A percentile compares a stretch with the other conserved stretches of the same genome.
These are phyloP conservation scores for Calonectria montana DNA, from an alignment of 2,329 filamentous ascomycete genomes.

Conservation along the genomic window DNA sequence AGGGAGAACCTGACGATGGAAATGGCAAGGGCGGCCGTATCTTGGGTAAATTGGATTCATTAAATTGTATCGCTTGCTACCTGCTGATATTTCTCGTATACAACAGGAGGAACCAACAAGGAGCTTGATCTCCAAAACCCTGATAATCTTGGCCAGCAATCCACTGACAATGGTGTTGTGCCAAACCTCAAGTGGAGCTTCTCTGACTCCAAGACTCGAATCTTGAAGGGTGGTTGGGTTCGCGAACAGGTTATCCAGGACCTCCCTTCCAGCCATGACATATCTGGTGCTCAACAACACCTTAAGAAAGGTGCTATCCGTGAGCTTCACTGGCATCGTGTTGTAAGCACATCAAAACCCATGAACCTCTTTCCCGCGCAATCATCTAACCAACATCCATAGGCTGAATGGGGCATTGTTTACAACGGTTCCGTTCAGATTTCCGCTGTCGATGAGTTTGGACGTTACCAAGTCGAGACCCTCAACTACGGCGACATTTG, in stretches of 20 bases:
- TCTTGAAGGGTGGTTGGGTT: slow-evolving; percentile 74
- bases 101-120: slow-evolving; percentile 73
- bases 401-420: slow-evolving; percentile 76
- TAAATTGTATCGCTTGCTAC: not conserved
- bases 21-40: slow-evolving; percentile 69
- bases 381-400: not conserved
- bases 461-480: slow-evolving; percentile 64
- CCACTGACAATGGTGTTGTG: slow-evolving; percentile 72
- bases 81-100: not conserved
- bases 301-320: slow-evolving; percentile 73
- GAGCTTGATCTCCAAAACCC: slow-evolving; percentile 72
- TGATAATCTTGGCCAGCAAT: slow-evolving; percentile 69
- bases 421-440: slow-evolving; percentile 68
- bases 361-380: not conserved
- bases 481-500: slow-evolving; percentile 73
- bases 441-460: slow-evolving; percentile 72
- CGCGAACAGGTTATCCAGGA: slow-evolving; percentile 76
- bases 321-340: slow-evolving; percentile 75
- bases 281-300: slow-evolving; percentile 76
- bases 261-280: slow-evolving; percentile 72
- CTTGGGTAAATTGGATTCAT: slow-evolving; percentile 56
- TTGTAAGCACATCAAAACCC: slow-evolving; percentile 57
- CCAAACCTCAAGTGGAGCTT: slow-evolving; percentile 78
- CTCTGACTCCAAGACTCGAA: slow-evolving; percentile 72
- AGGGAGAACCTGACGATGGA: slow-evolving; percentile 24